Base-by-base conservation (phyloP, 257 asterid species). In the Fraxinus cuspidata region DNA sequence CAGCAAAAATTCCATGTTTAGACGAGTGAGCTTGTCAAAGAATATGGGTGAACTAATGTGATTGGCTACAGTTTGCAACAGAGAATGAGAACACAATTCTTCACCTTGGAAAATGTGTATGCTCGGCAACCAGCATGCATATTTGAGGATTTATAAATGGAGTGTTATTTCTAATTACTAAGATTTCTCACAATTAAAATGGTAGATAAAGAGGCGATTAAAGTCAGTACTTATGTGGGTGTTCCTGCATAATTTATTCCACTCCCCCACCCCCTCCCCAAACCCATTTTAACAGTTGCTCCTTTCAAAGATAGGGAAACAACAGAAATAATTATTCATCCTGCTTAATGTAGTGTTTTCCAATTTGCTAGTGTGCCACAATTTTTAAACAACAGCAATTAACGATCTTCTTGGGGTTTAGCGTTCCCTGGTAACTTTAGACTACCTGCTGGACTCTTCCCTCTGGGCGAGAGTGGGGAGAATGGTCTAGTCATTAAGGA, bases 401-500 rank as follows among this genome's bases (percentile, higher is more conserved):
- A 13, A 27, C n/a, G 63, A 23, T 60, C 63, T 38, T 19, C 63
- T 47, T 60, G 35, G 40, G 16, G 8, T 73, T 64, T 18, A 15
- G 53, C 15, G 1, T 31, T 64, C 27, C 40, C 37, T 69, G 16
- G 10, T 53, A 51, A 31, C 27, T 28, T 23, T 7, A 10, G 58
- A 7, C 13, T 51, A 64, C 40, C 67, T 6, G 76, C 53, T 47
- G 27, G 64, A 16, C 42, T 34, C 19, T 58, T 63, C 71, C 78
- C 71, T 34, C 15, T 51, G 19, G 81, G 31, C 6, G 58, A 19
- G 51, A 77, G 77, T 66, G 19, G 58, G 21, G 49, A 44, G 66
- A 53, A 73, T 31, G 70, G 65, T 4, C n/a, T 67, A 51, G 75
- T 76, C 70, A 40, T 28, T 65, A 31, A 81, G 49, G 78, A 28